Conservation (phyloP, 2,329 filamentous ascomycete genomes). For the Decorospora gaudefroyi region DNA sequence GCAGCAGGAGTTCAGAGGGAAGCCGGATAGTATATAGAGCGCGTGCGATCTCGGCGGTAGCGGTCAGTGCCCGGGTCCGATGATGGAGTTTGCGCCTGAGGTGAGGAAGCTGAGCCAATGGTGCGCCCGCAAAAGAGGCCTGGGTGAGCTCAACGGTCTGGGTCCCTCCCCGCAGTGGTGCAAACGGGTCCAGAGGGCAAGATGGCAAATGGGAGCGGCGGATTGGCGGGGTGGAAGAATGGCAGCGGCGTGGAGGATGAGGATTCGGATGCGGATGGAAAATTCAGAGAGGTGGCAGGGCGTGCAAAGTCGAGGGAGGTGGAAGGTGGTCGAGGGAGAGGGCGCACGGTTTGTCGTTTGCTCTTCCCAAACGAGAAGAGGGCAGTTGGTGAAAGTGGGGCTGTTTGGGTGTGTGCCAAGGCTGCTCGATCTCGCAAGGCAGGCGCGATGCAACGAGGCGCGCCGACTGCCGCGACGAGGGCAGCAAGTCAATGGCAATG, state of each 20-base stretch:
- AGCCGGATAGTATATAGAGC: slow-evolving; percentile 1
- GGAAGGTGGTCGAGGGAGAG: slow-evolving; percentile 17
- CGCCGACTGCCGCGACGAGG: slow-evolving; percentile 1
- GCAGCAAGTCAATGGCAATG: neutral
- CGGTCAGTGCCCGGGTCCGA: slow-evolving; percentile 11
- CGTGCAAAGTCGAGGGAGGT: slow-evolving; percentile 14
- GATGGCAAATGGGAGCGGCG: slow-evolving; percentile 13
- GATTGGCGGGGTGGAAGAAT: slow-evolving; percentile 10
- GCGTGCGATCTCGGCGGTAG: slow-evolving; percentile 3
- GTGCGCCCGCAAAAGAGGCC: slow-evolving; percentile 6
- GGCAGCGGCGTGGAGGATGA: slow-evolving; percentile 26
- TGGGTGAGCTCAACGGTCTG: neutral
- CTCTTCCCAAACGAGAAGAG: slow-evolving; percentile 30
- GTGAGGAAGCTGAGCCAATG: slow-evolving; percentile 20
- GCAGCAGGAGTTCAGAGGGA: slow-evolving; percentile 8
- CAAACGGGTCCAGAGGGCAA: slow-evolving; percentile 10
- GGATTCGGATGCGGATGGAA: slow-evolving; percentile 1
- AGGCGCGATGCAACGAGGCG: slow-evolving; percentile 22
- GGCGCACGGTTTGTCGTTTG: slow-evolving; percentile 17
- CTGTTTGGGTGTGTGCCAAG: slow-evolving; percentile 31
- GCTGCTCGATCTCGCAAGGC: slow-evolving; percentile 16
- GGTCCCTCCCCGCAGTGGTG: slow-evolving; percentile 1
- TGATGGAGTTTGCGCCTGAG: slow-evolving; percentile 16
- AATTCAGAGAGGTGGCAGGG: slow-evolving; percentile 13
- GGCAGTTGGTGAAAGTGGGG: slow-evolving; percentile 32